Base-by-base conservation (phyloP, 148 eudicot species). In the Camellia granthamiana region DNA sequence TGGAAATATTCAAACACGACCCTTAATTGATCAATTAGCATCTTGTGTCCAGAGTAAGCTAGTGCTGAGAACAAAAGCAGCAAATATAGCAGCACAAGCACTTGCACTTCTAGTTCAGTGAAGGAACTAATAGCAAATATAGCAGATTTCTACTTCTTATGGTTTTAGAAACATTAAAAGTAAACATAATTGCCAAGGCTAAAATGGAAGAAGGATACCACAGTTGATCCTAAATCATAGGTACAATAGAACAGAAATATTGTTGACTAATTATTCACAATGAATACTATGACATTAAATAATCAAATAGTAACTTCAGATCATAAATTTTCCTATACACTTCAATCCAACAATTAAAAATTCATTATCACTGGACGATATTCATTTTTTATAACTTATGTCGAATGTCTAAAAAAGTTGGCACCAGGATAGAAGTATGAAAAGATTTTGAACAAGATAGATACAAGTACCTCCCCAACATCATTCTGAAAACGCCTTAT, bases 391-490 rank as follows among this genome's bases (percentile, higher is more conserved):
- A 69, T 5, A 18, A 2, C 15, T 68, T n/a, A 54, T 5, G 9
- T 43, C 43, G 65, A 41, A n/a, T 30, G 42, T 21, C 7, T 6
- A 51, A 41, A 56, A 54, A 15, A 43, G 38, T 30, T 30, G 2
- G 74, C 69, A 65, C 7, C 18, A 46, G 9, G 18, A 74, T 6
- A 58, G 18, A 18, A 46, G 0, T 2, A 49, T 51, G 49, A n/a
- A n/a, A 43, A 68, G 5, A 62, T 41, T 70, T 1, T 7, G 16
- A 42, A 70, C n/a, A 12, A 79, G 19, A 69, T 14, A 49, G 56
- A 54, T 43, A 2, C 47, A 55, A 47, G 38, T 90, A 95, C 99
- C 99, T 95, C 97, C 64, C 97, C 99, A 78, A 95, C 72, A 47
- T 95, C 99, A 72, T 61, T 81, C 82, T 88, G 97, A 75, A 95